Percentiles rank a stretch among this genome's conserved stretches.
phyloP scores from a whole-genome alignment of 192 early-diverging fungal genomes.

The Entrophospora sp. region DNA sequence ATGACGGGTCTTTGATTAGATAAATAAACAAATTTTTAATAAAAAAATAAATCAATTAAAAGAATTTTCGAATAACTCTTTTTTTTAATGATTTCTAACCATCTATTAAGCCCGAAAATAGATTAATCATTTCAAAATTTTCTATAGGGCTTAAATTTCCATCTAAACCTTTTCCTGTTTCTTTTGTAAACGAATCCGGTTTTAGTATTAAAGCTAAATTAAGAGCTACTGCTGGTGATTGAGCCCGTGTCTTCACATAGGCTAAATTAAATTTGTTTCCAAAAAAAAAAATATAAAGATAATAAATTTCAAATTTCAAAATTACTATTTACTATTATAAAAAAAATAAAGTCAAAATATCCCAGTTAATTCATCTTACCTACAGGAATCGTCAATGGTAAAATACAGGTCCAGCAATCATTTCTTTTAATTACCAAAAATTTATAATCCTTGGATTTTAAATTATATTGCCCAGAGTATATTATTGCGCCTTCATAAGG shows the following conservation, averaged over 20 bases:
- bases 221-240: slow-evolving; percentile 31
- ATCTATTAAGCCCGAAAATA: slow-evolving; percentile 40
- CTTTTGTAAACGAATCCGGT: slow-evolving; percentile 25
- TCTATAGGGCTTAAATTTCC: slow-evolving; percentile 39
- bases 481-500: slow-evolving; percentile 30
- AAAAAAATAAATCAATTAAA: background rate
- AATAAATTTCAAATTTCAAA: background rate
- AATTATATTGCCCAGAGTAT: slow-evolving; percentile 40
- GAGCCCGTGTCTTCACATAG: slow-evolving; percentile 32
- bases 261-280: slow-evolving; percentile 6
- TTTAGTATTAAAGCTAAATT: slow-evolving; percentile 28
- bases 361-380: slow-evolving; percentile 32
- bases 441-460: slow-evolving; percentile 31
- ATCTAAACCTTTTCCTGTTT: slow-evolving; percentile 21
- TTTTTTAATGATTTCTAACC: too few relatives aligned
- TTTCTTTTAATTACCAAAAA: slow-evolving; percentile 31
- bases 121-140: slow-evolving; percentile 44
- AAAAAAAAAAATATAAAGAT: background rate
- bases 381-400: slow-evolving; percentile 44
- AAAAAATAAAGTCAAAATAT: background rate
- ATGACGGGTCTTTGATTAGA: background rate
- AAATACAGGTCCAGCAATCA: slow-evolving; percentile 35
- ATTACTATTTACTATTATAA: background rate
- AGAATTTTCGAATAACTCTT: background rate
- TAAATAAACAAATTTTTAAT: background rate